phyloP scores from a whole-genome alignment of 176 grass and related monocot genomes.

The Urochloa ruziziensis region DNA sequence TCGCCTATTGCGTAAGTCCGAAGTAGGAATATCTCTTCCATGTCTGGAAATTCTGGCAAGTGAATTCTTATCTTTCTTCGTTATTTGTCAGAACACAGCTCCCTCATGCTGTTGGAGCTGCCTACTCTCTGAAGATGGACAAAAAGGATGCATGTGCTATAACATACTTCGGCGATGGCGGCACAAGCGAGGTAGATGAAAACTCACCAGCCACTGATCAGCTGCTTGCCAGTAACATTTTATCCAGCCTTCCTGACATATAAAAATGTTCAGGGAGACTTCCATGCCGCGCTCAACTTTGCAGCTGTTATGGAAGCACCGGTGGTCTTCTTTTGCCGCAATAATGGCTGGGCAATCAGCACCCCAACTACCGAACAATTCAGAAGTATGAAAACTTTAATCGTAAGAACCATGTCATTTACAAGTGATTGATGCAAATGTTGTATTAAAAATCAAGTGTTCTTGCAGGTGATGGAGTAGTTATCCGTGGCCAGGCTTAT shows the following conservation, averaged over 20 bases:
- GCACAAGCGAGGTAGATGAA: slow-evolving; percentile 79
- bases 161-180: slow-evolving; percentile 90
- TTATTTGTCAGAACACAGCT: slow-evolving; percentile 71
- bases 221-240: not conserved
- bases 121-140: slow-evolving; percentile 96
- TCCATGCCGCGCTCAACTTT: slow-evolving; percentile 91
- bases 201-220: not conserved
- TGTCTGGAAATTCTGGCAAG: not conserved
- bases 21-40: slow-evolving; percentile 16
- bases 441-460: slow-evolving; percentile 20
- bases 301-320: slow-evolving; percentile 85
- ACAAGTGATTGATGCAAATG: not conserved
- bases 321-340: slow-evolving; percentile 94
- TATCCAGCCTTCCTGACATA: slow-evolving; percentile 28
- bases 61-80: slow-evolving; percentile 12
- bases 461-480: slow-evolving; percentile 78
- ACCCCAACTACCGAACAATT: slow-evolving; percentile 88
- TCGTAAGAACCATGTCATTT: not conserved
- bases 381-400: slow-evolving; percentile 58
- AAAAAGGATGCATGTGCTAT: slow-evolving; percentile 76
- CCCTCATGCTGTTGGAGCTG: slow-evolving; percentile 94
- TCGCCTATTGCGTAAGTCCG: slow-evolving; percentile 79
- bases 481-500: slow-evolving; percentile 86
- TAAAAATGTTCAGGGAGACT: slow-evolving; percentile 70
- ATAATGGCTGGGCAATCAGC: slow-evolving; percentile 99